These are phyloP conservation scores for Xylona heveae DNA, from an alignment of 495 filamentous ascomycete species.

Conservation along the genomic window DNA sequence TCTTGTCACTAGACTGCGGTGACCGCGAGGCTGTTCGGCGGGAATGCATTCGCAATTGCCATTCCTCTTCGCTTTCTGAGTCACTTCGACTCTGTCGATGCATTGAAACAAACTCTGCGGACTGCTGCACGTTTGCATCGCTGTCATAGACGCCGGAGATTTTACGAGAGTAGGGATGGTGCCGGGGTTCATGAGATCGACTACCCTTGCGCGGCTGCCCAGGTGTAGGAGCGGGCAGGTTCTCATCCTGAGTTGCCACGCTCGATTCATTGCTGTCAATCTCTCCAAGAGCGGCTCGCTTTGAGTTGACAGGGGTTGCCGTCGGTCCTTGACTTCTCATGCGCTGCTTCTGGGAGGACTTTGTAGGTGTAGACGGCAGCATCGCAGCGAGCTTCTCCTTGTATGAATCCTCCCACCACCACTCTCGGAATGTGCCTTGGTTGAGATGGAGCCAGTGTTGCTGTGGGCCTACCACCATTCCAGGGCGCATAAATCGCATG, in stretches of 20 bases:
- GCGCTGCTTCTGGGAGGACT: slow-evolving; percentile 30
- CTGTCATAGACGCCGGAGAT: slow-evolving; percentile 16
- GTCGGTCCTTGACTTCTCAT: slow-evolving; percentile 31
- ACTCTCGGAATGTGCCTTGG: slow-evolving; percentile 87
- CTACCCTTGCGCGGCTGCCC: slow-evolving; percentile 86
- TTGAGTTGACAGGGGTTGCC: slow-evolving; percentile 63
- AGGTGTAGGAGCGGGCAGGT: slow-evolving; percentile 83
- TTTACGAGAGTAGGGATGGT: slow-evolving; percentile 28
- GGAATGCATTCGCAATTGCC: slow-evolving; percentile 44
- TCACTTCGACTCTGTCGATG: slow-evolving; percentile 25
- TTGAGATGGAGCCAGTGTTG: slow-evolving; percentile 99
- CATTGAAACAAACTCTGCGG: slow-evolving; percentile 25
- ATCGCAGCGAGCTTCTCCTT: slow-evolving; percentile 40
- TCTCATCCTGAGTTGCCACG: slow-evolving; percentile 44
- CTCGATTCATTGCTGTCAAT: slow-evolving; percentile 57
- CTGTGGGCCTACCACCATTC: slow-evolving; percentile 98
- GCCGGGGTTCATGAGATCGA: slow-evolving; percentile 29
- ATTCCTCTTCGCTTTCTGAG: slow-evolving; percentile 61
- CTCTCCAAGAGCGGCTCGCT: slow-evolving; percentile 70
- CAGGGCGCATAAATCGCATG: slow-evolving; percentile 98
- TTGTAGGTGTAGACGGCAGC: slow-evolving; percentile 54
- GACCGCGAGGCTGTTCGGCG: slow-evolving; percentile 31
- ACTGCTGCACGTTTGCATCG: slow-evolving; percentile 16
- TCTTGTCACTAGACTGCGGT: slow-evolving; percentile 21
- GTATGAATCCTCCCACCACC: slow-evolving; percentile 87